Evolutionary conservation across 208 protist species (phyloP).

Genomic region (Dictyostelium gargantuum): DNA sequence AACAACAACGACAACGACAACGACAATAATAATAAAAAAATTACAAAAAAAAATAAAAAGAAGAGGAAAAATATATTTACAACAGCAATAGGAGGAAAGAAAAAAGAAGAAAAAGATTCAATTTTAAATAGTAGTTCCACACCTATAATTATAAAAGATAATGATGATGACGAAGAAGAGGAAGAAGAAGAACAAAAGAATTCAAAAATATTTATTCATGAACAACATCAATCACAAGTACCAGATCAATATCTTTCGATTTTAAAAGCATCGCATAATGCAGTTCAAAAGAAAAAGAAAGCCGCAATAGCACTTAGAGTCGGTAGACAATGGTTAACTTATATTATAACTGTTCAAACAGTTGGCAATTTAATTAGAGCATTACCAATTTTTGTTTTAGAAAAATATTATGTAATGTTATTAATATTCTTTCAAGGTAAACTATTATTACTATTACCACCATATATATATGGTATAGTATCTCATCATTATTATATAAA

Average conservation of each 20-base stretch:
- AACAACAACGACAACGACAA: not conserved
- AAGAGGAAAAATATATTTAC: not conserved
- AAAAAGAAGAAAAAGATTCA: not conserved
- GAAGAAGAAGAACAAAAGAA: not conserved
- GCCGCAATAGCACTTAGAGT: not conserved
- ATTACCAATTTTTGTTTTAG: constrained; percentile 50
- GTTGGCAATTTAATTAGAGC: constrained; percentile 46
- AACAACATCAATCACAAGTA: constrained; percentile 35
- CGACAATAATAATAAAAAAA: not conserved
- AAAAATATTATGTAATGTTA: constrained; percentile 66
- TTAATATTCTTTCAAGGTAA: constrained; percentile 64
- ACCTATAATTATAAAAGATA: not conserved
- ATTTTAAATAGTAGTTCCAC: not conserved
- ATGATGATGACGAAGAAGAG: not conserved
- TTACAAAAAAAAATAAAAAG: not conserved
- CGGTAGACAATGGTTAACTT: constrained; percentile 27
- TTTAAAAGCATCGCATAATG: not conserved
- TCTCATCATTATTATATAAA: not conserved
- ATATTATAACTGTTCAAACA: constrained; percentile 32
- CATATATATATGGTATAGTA: not conserved
- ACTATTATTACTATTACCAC: not conserved
- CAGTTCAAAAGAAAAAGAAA: not conserved
- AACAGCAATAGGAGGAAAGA: not conserved
- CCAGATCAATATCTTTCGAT: constrained; percentile 27
- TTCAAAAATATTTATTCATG: constrained; percentile 18